Evolutionary conservation across 306 rosid genomes (phyloP), one percentile per base, ranked within the genome.

Genomic region (Sophora flavescens): DNA sequence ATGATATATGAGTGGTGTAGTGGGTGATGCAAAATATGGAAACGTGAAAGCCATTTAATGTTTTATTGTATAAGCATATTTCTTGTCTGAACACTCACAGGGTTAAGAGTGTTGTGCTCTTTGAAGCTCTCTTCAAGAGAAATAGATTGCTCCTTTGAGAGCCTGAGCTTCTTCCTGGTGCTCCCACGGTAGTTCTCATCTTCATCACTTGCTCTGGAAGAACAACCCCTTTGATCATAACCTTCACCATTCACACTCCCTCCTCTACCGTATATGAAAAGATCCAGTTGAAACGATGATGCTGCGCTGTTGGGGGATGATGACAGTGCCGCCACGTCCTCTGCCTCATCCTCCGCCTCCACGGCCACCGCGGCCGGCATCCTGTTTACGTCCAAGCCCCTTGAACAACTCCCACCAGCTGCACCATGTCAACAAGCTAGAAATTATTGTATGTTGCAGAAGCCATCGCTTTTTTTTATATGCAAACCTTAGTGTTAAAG

Each of bases 41-140:
- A 47, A 12, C 4, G 12, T 36, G 48, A 61, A 70, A 47, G 13
- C 4, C 6, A 22, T 22, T 22, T 22, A 22, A 22, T 0, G 22
- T 22, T 22, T n/a, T n/a, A n/a, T n/a, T n/a, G n/a, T n/a, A n/a
- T n/a, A n/a, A n/a, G n/a, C n/a, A n/a, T n/a, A n/a, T n/a, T n/a
- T 53, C n/a, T 47, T 30, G n/a, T 33, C 3, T 4, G 4, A 14
- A 1, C 4, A 52, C 96, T 84, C 76, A 91, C 97, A 0, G 97
- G 93, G 70, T 91, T 91, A 18, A 91, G 88, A 65, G 97, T 91
- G 53, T 78, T 86, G 78, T 87, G 93, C 32, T 91, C 91, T 78
- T 91, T 89, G 88, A 91, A 91, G 64, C 92, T 89, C 32, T 91
- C 87, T 70, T 91, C 97, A 2, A 91, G 97, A 78, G 87, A 91